A percentile compares a stretch with the other conserved stretches of the same genome.
phyloP scores from a whole-genome alignment of 2,329 filamentous ascomycete genomes.

The Nemania abortiva region DNA sequence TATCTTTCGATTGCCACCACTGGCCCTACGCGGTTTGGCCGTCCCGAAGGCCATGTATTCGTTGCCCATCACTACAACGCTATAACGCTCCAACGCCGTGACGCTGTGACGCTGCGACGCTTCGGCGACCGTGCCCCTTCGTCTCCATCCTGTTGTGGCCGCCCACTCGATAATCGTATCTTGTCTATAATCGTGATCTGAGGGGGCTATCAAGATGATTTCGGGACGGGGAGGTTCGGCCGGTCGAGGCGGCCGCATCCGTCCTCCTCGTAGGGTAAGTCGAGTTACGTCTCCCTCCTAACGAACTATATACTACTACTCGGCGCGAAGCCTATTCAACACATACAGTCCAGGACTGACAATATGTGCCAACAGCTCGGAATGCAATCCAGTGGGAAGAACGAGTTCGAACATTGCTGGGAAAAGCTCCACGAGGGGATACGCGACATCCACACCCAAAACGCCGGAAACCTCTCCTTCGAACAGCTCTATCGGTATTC shows the following conservation, averaged over 20 bases:
- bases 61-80: not conserved
- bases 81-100: not conserved
- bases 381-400: constrained; percentile 62
- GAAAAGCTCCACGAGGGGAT: constrained; percentile 80
- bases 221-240: constrained; percentile 50
- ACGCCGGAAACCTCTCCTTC: constrained; percentile 90
- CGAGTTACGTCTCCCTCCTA: not conserved
- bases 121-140: not conserved
- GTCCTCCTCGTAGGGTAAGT: constrained; percentile 52
- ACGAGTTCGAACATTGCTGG: constrained; percentile 92
- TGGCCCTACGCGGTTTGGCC: not conserved
- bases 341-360: constrained; percentile 32
- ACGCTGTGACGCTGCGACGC: not conserved
- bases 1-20: not conserved
- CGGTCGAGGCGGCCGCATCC: constrained; percentile 50
- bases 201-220: constrained; percentile 46
- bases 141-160: not conserved
- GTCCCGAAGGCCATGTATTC: not conserved
- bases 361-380: constrained; percentile 44
- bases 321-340: not conserved
- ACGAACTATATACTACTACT: too few species aligned
- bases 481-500: constrained; percentile 94
- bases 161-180: not conserved
- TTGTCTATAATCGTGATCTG: not conserved
- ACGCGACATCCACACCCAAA: constrained; percentile 89